Percentiles rank a stretch among this genome's conserved stretches.
Conservation (phyloP, 768 basidiomycete genomes). For the Macrolepiota dolichaula region DNA sequence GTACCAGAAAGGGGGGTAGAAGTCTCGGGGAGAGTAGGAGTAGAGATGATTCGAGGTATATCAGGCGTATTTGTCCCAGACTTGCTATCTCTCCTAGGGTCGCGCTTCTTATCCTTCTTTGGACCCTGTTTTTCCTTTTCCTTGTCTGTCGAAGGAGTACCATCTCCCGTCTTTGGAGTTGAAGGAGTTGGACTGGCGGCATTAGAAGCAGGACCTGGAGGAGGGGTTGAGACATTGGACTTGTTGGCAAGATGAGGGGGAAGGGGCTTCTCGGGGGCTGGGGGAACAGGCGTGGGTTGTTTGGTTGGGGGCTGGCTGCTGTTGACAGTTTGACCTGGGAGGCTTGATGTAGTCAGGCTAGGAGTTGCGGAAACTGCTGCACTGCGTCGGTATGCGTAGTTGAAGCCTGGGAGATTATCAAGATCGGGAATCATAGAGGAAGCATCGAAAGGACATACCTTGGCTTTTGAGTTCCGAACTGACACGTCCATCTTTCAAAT, state of each 20-base stretch:
- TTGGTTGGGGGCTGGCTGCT: slow-evolving; percentile 35
- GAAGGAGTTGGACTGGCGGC: slow-evolving; percentile 27
- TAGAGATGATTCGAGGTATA: slow-evolving; percentile 21
- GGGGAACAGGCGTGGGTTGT: slow-evolving; percentile 28
- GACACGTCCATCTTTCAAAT: slow-evolving; percentile 88
- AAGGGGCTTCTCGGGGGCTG: slow-evolving; percentile 24
- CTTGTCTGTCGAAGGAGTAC: slow-evolving; percentile 37
- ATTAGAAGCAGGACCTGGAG: slow-evolving; percentile 30
- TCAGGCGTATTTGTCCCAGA: slow-evolving; percentile 27
- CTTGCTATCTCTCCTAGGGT: slow-evolving; percentile 32
- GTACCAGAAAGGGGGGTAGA: slow-evolving; percentile 14
- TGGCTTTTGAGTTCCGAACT: slow-evolving; percentile 91
- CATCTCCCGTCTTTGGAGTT: slow-evolving; percentile 40
- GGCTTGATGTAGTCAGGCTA: slow-evolving; percentile 48
- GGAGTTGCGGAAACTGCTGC: slow-evolving; percentile 60
- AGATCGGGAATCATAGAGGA: neutral
- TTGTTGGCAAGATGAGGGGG: slow-evolving; percentile 31
- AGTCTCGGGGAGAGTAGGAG: slow-evolving; percentile 26
- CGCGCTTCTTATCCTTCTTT: slow-evolving; percentile 60
- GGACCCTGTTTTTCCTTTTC: slow-evolving; percentile 59
- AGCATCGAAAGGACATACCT: slow-evolving; percentile 43
- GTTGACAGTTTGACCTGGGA: slow-evolving; percentile 36
- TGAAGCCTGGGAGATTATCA: slow-evolving; percentile 63
- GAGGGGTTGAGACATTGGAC: slow-evolving; percentile 32
- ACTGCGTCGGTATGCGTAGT: slow-evolving; percentile 88